These are phyloP conservation scores for Colletotrichum costaricense DNA, from an alignment of 2,329 filamentous ascomycete species.

Conservation along the genomic window DNA sequence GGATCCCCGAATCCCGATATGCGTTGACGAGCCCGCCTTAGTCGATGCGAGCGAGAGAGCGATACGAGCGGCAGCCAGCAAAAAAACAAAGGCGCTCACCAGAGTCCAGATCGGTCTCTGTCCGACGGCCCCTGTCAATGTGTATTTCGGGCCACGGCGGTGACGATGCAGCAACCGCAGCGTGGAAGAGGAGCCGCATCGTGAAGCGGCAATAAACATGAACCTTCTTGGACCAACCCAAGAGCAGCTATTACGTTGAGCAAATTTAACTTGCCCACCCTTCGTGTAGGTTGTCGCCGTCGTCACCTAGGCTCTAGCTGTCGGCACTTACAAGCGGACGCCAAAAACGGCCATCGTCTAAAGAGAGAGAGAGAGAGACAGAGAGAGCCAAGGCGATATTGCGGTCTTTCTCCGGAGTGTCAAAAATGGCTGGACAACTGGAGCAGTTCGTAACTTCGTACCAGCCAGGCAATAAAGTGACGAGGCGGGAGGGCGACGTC, in stretches of 20 bases:
- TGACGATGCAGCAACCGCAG: constrained; percentile 25
- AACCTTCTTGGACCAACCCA: background rate
- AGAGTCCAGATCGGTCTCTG: constrained; percentile 35
- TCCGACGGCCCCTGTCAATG: constrained; percentile 13
- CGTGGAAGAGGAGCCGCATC: background rate
- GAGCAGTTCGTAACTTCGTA: background rate
- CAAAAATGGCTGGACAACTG: constrained; percentile 8
- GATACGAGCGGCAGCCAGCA: constrained; percentile 33
- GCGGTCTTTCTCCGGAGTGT: constrained; percentile 20
- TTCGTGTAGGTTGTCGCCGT: background rate
- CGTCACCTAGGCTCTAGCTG: background rate
- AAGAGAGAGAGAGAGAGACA: background rate
- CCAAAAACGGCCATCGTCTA: background rate
- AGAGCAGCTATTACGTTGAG: constrained; percentile 19
- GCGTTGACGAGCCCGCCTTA: constrained; percentile 8
- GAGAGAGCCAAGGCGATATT: background rate
- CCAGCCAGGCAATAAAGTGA: background rate
- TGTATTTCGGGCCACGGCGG: constrained; percentile 13
- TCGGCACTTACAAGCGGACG: background rate
- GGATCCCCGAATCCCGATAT: constrained; percentile 32
- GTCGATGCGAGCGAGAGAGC: constrained; percentile 13
- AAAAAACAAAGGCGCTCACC: background rate
- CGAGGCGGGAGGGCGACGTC: constrained; percentile 15
- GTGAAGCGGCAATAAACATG: background rate
- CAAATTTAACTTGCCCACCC: background rate